Evolutionary conservation across 768 basidiomycete species (phyloP).

Genomic region (Amanita rimosa): DNA sequence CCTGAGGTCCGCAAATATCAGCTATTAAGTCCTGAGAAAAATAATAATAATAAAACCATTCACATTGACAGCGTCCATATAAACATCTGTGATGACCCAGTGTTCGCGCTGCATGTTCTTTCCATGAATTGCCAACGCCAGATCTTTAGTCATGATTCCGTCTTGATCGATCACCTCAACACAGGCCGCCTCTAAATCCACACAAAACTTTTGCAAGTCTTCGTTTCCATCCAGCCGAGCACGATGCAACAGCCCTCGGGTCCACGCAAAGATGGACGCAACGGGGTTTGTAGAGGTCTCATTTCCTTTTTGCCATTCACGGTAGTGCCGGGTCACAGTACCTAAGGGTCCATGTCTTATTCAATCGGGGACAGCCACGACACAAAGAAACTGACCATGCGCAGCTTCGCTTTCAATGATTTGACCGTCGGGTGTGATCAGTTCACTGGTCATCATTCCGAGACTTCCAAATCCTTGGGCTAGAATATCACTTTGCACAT

Average conservation of each 20-base stretch:
- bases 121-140: conserved; percentile 90
- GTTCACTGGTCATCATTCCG: conserved; percentile 97
- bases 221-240: conserved; percentile 87
- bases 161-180: conserved; percentile 87
- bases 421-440: conserved; percentile 90
- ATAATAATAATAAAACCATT: conserved; percentile 14
- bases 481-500: conserved; percentile 86
- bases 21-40: background rate
- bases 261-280: conserved; percentile 98
- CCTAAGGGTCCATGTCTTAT: conserved; percentile 20
- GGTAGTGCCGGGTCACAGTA: conserved; percentile 93
- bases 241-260: conserved; percentile 84
- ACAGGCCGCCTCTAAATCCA: conserved; percentile 76
- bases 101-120: conserved; percentile 86
- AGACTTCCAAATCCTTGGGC: conserved; percentile 95
- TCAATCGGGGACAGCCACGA: background rate
- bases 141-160: conserved; percentile 93
- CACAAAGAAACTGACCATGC: conserved; percentile 43
- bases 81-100: conserved; percentile 92
- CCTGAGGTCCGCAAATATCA: background rate
- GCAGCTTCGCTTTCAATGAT: conserved; percentile 94
- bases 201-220: conserved; percentile 60
- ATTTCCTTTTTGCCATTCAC: conserved; percentile 93
- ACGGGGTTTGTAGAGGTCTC: conserved; percentile 99
- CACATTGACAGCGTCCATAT: conserved; percentile 90